These are phyloP conservation scores for Verticillium nubilum DNA, from an alignment of 2,329 filamentous ascomycete species.

Conservation along the genomic window DNA sequence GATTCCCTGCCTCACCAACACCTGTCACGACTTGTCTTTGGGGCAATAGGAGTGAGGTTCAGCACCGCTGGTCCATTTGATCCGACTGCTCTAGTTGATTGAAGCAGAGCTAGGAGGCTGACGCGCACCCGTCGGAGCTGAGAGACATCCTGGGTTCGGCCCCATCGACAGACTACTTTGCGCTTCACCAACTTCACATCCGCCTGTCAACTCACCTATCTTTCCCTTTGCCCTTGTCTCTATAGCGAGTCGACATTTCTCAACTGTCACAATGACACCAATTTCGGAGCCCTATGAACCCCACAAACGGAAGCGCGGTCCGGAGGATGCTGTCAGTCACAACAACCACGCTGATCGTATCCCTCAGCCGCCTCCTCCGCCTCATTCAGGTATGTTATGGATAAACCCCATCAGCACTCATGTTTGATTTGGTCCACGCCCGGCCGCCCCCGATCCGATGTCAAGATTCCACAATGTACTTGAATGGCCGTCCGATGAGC, in stretches of 20 bases:
- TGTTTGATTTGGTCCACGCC: too few species aligned
- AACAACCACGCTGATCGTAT: conserved; percentile 30
- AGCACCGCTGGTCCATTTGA: neutral
- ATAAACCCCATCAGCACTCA: too few species aligned
- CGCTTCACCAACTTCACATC: neutral
- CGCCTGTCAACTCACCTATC: neutral
- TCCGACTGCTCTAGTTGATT: neutral
- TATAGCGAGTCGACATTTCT: neutral
- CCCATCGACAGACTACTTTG: neutral
- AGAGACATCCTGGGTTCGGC: neutral
- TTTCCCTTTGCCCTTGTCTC: neutral
- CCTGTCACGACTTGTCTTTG: neutral
- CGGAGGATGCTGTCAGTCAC: conserved; percentile 36
- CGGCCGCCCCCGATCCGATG: neutral
- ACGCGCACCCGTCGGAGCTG: neutral
- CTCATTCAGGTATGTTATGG: conserved; percentile 38
- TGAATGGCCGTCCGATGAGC: neutral
- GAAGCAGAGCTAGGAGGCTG: neutral
- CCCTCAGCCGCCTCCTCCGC: conserved; percentile 34
- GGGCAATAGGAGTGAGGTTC: neutral
- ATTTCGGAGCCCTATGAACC: conserved; percentile 30
- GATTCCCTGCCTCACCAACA: neutral
- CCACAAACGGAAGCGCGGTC: conserved; percentile 43
- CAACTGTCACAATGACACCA: conserved; percentile 31
- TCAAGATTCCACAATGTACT: neutral